Evolutionary conservation across 345 rosid genomes (phyloP), one percentile per base, ranked within the genome.

Genomic region (Raphanus sativus): DNA sequence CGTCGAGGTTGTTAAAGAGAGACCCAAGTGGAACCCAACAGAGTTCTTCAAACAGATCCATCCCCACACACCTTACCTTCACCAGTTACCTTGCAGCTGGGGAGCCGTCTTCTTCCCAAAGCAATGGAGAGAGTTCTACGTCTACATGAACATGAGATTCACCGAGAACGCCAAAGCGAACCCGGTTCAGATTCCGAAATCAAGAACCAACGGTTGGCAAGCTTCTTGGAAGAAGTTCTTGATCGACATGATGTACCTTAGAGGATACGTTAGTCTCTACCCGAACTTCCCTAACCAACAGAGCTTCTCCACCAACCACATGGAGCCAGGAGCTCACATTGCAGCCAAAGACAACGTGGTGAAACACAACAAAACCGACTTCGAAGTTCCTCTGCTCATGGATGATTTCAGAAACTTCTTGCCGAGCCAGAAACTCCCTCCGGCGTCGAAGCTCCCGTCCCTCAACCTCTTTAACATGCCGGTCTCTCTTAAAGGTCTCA

Each of bases 191-290:
- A 95, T 95, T 64, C 99, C 99, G 0, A 95, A 87, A 65, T 95
- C 99, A 0, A 83, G 99, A 68, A 95, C 99, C 29, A 95, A 95
- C 65, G 99, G 99, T 17, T 95, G 99, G 99, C 99, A 95, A 83
- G 98, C 99, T 29, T 95, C 99, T 1, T 95, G 99, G 99, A 95
- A 95, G 83, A 95, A 95, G 45, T 95, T 95, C 82, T 85, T 95
- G 26, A 91, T 95, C 16, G 98, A 95, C 83, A 86, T 95, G 97
- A 95, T 95, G 99, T 92, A 95, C 75, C 88, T 95, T 5, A 81
- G 99, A 77, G 99, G 99, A 8, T 95, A 95, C 25, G 99, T 95
- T 0, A 92, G 91, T 76, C 90, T 95, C 4, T 95, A 92, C 67
- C 99, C 99, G 0, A 95, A 95, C 74, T 95, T 95, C 81, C 99